A percentile compares a stretch with the other conserved stretches of the same genome.
Evolutionary conservation across 2,329 filamentous ascomycete species (phyloP).

Genomic region (Aspergillus transmontanensis): DNA sequence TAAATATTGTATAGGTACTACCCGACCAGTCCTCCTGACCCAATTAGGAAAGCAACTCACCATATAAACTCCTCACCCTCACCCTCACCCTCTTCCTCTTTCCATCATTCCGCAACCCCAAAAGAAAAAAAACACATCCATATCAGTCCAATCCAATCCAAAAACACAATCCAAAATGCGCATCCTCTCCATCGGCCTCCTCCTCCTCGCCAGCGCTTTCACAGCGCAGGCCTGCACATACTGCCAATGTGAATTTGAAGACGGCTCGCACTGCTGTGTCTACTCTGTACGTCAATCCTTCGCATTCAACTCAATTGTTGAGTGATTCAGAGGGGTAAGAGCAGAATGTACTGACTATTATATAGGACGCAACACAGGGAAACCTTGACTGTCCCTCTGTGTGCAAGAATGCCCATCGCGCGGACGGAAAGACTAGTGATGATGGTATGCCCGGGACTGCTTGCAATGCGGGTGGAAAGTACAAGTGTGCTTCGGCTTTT

Average conservation of each 20-base stretch:
- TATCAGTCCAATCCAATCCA: neutral
- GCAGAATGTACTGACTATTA: neutral
- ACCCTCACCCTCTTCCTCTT: no score
- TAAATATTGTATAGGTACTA: neutral
- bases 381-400: constrained; percentile 7
- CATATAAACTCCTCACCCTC: neutral
- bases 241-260: constrained; percentile 12
- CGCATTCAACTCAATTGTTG: neutral
- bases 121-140: neutral
- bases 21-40: neutral
- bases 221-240: constrained; percentile 10
- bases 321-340: neutral
- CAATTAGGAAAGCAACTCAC: neutral
- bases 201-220: constrained; percentile 5
- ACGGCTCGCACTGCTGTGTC: constrained; percentile 10
- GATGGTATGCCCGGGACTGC: constrained; percentile 9
- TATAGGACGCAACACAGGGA: constrained; percentile 3
- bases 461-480: constrained; percentile 8
- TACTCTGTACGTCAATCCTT: constrained; percentile 1
- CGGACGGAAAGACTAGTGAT: constrained; percentile 4
- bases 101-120: neutral
- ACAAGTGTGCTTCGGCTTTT: constrained; percentile 7
- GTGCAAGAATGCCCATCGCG: constrained; percentile 9
- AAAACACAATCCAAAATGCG: neutral
- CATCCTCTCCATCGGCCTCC: neutral